Evolutionary conservation across 1,284 basidiomycete genomes (phyloP).

Genomic region (Agroathelia rolfsii): DNA sequence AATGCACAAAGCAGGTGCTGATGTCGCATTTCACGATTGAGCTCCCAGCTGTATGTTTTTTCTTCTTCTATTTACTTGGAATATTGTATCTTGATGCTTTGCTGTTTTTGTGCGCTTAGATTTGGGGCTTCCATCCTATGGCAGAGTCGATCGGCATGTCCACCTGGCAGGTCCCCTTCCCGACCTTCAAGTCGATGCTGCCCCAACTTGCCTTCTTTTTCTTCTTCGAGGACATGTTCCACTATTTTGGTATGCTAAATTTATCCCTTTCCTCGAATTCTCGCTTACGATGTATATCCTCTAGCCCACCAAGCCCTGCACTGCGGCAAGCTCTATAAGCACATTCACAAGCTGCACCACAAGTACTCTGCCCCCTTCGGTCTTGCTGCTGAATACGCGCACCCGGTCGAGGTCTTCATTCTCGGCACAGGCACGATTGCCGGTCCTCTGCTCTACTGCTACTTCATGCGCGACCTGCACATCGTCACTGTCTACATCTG

Average conservation of each 20-base stretch:
- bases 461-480: constrained; percentile 66
- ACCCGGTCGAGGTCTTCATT: constrained; percentile 90
- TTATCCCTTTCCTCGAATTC: not conserved
- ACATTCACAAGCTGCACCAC: constrained; percentile 98
- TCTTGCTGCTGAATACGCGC: constrained; percentile 95
- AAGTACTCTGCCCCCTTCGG: constrained; percentile 97
- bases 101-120: constrained; percentile 35
- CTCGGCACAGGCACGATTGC: constrained; percentile 80
- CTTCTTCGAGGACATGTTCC: constrained; percentile 93
- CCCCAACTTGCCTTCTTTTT: constrained; percentile 89
- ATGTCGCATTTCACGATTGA: constrained; percentile 96
- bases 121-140: constrained; percentile 94
- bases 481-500: constrained; percentile 91
- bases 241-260: constrained; percentile 53
- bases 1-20: constrained; percentile 91
- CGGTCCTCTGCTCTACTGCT: constrained; percentile 83
- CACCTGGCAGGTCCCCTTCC: constrained; percentile 92
- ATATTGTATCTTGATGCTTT: constrained; percentile 2
- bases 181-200: constrained; percentile 55
- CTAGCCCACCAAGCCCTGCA: constrained; percentile 86
- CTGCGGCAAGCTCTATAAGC: constrained; percentile 86
- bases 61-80: not conserved
- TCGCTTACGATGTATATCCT: constrained; percentile 16
- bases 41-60: constrained; percentile 66
- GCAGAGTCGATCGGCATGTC: constrained; percentile 86